Conservation (phyloP, 805 yeast genomes). For the Cyberlindnera euphorbiiphila region DNA sequence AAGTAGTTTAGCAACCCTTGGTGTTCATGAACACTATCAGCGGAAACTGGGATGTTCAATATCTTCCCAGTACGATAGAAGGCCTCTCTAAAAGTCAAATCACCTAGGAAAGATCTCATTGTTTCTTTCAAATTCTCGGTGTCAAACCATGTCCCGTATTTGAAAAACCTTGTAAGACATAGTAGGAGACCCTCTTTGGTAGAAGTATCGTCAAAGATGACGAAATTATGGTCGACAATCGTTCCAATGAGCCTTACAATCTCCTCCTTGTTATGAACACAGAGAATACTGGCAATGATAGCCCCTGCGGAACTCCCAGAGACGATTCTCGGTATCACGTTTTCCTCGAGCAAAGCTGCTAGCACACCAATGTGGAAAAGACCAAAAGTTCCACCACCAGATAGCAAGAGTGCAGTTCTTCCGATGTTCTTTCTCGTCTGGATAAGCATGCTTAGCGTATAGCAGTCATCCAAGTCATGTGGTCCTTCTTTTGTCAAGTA, state of each 20-base stretch:
- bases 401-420: constrained; percentile 86
- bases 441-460: constrained; percentile 70
- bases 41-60: constrained; percentile 90
- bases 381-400: constrained; percentile 96
- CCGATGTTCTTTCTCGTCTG: constrained; percentile 93
- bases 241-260: constrained; percentile 48
- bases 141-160: constrained; percentile 89
- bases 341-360: constrained; percentile 68
- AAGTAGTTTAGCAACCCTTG: constrained; percentile 76
- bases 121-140: constrained; percentile 66
- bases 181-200: constrained; percentile 41
- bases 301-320: constrained; percentile 98
- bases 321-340: constrained; percentile 77
- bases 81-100: constrained; percentile 89
- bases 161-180: constrained; percentile 58
- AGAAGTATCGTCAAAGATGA: constrained; percentile 43
- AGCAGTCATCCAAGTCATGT: constrained; percentile 54
- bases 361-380: constrained; percentile 89
- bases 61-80: constrained; percentile 91
- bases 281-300: constrained; percentile 83
- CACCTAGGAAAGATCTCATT: constrained; percentile 77
- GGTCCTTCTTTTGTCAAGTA: constrained; percentile 18
- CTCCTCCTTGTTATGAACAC: constrained; percentile 77
- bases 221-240: constrained; percentile 41
- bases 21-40: constrained; percentile 87